These are phyloP conservation scores for Mallotus nudiflorus DNA, from an alignment of 345 rosid species.

Conservation along the genomic window DNA sequence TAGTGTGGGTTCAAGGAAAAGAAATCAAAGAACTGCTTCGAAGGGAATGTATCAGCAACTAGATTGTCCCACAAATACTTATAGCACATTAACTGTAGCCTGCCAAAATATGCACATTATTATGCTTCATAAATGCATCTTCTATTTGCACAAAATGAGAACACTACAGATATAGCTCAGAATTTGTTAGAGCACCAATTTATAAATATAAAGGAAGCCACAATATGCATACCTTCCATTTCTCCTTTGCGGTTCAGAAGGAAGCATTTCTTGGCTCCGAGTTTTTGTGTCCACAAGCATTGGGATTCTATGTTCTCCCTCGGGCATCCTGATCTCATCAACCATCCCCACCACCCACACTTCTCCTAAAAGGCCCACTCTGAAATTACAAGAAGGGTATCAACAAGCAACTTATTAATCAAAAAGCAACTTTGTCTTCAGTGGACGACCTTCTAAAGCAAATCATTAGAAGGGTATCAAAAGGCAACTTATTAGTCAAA, in stretches of 20 bases:
- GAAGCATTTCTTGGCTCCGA: conserved; percentile 55
- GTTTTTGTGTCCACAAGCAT: conserved; percentile 72
- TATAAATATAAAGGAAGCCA: background rate
- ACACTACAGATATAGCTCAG: background rate
- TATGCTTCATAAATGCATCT: background rate
- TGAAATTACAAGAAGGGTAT: conserved; percentile 44
- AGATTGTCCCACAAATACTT: conserved; percentile 74
- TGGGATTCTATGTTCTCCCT: conserved; percentile 39
- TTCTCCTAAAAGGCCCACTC: conserved; percentile 61
- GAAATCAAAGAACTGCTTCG: conserved; percentile 45
- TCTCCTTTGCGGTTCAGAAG: conserved; percentile 74
- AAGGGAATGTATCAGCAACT: conserved; percentile 51
- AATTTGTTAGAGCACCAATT: background rate
- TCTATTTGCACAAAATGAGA: background rate
- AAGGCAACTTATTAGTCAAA: too few relatives aligned
- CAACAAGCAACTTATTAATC: conserved; percentile 4
- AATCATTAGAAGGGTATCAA: too few relatives aligned
- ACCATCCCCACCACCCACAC: conserved; percentile 70
- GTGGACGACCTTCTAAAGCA: too few relatives aligned
- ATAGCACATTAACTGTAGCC: conserved; percentile 87
- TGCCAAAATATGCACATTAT: conserved; percentile 27
- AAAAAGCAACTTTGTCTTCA: too few relatives aligned
- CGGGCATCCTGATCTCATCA: conserved; percentile 66
- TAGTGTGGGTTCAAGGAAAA: conserved; percentile 54
- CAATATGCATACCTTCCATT: conserved; percentile 59